Percentiles rank a stretch among this genome's conserved stretches.
Evolutionary conservation across 2,329 filamentous ascomycete genomes (phyloP).

Genomic region (Fusarium sp.): DNA sequence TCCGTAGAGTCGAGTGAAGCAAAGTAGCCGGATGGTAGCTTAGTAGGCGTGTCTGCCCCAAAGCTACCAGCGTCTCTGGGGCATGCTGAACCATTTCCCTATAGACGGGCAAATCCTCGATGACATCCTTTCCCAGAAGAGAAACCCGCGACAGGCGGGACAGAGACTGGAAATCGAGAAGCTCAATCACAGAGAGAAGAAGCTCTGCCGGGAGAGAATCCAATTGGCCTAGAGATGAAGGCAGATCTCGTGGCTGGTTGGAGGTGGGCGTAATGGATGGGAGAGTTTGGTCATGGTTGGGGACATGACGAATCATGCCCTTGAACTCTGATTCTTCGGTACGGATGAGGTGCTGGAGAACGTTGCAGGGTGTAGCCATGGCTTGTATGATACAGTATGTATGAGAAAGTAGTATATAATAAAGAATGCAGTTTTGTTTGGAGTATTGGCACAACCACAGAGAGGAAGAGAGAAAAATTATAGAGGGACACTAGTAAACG

Average conservation of each 20-base stretch:
- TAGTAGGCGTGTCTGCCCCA: conserved; percentile 45
- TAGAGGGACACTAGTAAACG: conserved; percentile 20
- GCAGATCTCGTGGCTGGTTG: conserved; percentile 16
- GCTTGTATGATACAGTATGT: conserved; percentile 13
- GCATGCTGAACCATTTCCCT: conserved; percentile 59
- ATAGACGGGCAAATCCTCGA: conserved; percentile 51
- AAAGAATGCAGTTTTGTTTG: not conserved
- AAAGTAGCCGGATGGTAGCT: conserved; percentile 37
- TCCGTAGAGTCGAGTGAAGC: conserved; percentile 42
- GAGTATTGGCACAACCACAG: conserved; percentile 1
- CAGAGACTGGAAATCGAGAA: conserved; percentile 49
- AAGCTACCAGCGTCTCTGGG: conserved; percentile 44
- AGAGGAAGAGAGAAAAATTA: conserved; percentile 15
- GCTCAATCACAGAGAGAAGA: conserved; percentile 40
- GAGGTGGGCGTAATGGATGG: conserved; percentile 22
- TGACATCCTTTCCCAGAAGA: conserved; percentile 41
- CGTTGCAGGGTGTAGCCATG: conserved; percentile 21
- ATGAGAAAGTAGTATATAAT: not conserved
- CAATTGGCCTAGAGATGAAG: conserved; percentile 46
- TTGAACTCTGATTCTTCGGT: conserved; percentile 37
- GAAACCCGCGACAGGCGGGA: conserved; percentile 48
- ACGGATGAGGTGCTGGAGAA: conserved; percentile 31
- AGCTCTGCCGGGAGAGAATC: conserved; percentile 47
- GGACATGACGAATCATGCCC: conserved; percentile 34
- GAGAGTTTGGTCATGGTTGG: conserved; percentile 18